Evolutionary conservation across 1,284 basidiomycete species (phyloP), one percentile per base, ranked within the genome.

Genomic region (Macrocybe sp.): DNA sequence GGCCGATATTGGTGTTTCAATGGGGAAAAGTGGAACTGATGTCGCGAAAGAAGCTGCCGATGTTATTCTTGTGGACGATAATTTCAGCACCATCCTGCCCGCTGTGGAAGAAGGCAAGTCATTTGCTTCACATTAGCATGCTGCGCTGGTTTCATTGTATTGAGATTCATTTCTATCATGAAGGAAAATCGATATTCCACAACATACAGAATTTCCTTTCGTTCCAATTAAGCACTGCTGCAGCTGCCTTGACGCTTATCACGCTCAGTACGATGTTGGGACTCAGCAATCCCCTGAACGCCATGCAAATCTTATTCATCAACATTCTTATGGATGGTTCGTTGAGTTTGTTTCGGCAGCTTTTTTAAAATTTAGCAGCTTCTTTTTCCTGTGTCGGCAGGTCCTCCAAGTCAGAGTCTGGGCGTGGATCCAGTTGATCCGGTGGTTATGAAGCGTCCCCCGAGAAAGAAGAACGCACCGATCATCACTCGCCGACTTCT

Each of bases 251-350:
- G 50, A 85, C 89, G n/a, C 75, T 98, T 53, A 97, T 99, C 67
- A 95, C 94, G 3, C 75, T 97, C 45, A 93, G 89, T 60, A 98
- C 95, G 10, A 76, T 94, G 61, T 81, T 97, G 55, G 83, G 89
- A 11, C 73, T 97, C 43, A 86, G 84, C 57, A 94, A 96, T 61
- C 96, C 95, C 10, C 76, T 99, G 54, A 99, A 99, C 63, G 87
- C 96, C 2, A 98, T 98, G 94, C 95, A 98, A 67, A 98, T 99
- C 58, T 73, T 99, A 22, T 98, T 97, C 66, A 97, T 98, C 65
- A 98, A 98, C 68, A 97, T 98, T 62, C 79, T 98, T 45, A 97
- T 97, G 95, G 95, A 98, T 59, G 96, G 94, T 84, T 51, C 43
- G 83, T 56, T 37, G 11, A 37, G 11, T 2, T 37, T 11, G 11